Evolutionary conservation across 768 basidiomycete genomes (phyloP), one percentile per base, ranked within the genome.

Genomic region (Leucosporidium yakuticum): DNA sequence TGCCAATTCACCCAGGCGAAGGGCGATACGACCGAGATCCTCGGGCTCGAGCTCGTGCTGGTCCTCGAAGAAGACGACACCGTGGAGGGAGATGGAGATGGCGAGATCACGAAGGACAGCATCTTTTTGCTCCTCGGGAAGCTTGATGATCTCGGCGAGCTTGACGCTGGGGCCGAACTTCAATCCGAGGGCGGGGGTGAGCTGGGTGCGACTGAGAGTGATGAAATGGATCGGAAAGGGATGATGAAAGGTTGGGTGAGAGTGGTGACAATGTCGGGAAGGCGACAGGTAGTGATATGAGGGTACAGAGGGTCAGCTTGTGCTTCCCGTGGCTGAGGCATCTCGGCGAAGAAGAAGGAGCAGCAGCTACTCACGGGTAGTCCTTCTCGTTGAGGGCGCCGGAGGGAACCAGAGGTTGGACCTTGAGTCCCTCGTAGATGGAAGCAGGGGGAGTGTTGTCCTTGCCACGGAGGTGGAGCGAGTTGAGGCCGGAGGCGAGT

Each of bases 41-140:
- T 76, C 75, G 9, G 69, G 68, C 11, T 66, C 69, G 32, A 78
- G 60, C 19, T 78, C 73, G 44, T 66, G 17, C 63, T 80, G 79
- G 23, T 71, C 75, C 36, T 76, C 66, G 76, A 80, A 79, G 74
- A 79, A 79, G 60, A 76, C 77, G 66, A 80, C 78, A 0, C 79
- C 79, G 23, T 77, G 73, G 15, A 71, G 71, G 3, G 78, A 78
- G 61, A 80, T 76, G 78, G 56, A 4, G 29, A 70, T 64, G 11
- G 73, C 73, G 6, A 75, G 44, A 50, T 74, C 73, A 23, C 60
- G 61, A 5, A 75, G 51, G 14, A 74, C 23, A 5, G 25, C 49
- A 29, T 66, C 67, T 11, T 65, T 62, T 53, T 71, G 39, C 49
- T 63, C 63, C 56, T 65, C 64, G 21, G 65, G 65, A 31, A 73